A percentile compares a stretch with the other conserved stretches of the same genome.
These are phyloP conservation scores for Neofusicoccum laricinum DNA, from an alignment of 2,329 filamentous ascomycete species.

Conservation along the genomic window DNA sequence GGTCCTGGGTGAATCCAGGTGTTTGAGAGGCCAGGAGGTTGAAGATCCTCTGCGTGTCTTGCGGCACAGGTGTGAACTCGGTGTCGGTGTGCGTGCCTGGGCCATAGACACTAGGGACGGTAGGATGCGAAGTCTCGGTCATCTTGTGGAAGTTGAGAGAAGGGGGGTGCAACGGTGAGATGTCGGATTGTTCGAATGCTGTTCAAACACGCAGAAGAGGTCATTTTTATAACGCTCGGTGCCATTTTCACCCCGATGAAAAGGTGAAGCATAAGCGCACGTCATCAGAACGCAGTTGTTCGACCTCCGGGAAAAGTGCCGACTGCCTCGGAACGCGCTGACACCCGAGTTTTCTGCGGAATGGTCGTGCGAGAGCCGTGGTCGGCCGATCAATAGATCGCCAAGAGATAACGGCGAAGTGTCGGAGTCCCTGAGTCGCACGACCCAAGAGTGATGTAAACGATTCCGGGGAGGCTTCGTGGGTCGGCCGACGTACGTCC, in stretches of 20 bases:
- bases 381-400: not conserved
- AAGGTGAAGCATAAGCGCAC: not conserved
- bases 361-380: not conserved
- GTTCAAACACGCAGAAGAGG: not conserved
- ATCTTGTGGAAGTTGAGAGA: not conserved
- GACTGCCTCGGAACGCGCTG: not conserved
- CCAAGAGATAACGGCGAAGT: constrained; percentile 11
- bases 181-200: not conserved
- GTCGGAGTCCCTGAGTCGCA: not conserved
- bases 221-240: not conserved
- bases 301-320: not conserved
- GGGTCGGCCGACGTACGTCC: no score
- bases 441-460: not conserved
- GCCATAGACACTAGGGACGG: constrained; percentile 31
- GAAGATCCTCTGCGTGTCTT: constrained; percentile 40
- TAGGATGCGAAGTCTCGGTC: not conserved
- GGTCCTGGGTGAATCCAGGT: constrained; percentile 41
- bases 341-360: constrained; percentile 1
- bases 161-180: not conserved
- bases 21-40: constrained; percentile 36
- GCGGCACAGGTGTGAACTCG: constrained; percentile 34
- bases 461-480: not conserved
- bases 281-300: not conserved
- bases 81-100: constrained; percentile 42
- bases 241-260: not conserved